These are phyloP conservation scores for Hypoxylon sp. DNA, from an alignment of 2,329 filamentous ascomycete species.

Conservation along the genomic window DNA sequence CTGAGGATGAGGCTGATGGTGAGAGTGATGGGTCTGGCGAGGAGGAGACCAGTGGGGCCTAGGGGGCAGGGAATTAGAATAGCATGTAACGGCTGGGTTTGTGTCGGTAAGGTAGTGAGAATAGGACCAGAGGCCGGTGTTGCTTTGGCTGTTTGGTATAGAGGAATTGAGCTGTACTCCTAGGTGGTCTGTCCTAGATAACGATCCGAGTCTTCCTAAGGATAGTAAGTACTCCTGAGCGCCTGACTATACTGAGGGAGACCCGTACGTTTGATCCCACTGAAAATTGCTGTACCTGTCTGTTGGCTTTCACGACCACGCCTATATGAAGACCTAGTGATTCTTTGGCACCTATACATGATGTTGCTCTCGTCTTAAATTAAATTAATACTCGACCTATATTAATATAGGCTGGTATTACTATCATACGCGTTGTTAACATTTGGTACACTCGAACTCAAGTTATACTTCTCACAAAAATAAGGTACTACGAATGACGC, in stretches of 20 bases:
- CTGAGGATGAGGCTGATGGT: constrained; percentile 55
- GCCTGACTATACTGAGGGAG: neutral
- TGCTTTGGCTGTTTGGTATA: constrained; percentile 21
- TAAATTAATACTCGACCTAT: too few relatives aligned
- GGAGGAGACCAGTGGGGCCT: constrained; percentile 1
- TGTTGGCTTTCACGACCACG: too few relatives aligned
- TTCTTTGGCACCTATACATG: neutral
- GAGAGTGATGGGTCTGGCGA: constrained; percentile 34
- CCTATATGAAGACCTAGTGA: neutral
- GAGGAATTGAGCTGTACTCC: constrained; percentile 23
- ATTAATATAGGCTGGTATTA: too few relatives aligned
- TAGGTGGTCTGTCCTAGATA: constrained; percentile 6
- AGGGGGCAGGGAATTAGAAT: neutral
- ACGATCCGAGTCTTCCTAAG: neutral
- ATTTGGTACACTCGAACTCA: too few relatives aligned
- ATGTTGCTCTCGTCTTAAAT: too few relatives aligned
- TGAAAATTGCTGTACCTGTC: neutral
- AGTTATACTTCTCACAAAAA: too few relatives aligned
- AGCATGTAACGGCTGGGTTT: constrained; percentile 17
- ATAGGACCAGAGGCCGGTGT: constrained; percentile 5
- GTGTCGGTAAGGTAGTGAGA: neutral
- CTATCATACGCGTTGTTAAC: too few relatives aligned
- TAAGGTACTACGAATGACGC: too few relatives aligned
- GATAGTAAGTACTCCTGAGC: neutral
- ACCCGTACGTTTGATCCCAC: neutral